Evolutionary conservation across 768 basidiomycete genomes (phyloP).

Genomic region (Pleurotus pulmonarius): DNA sequence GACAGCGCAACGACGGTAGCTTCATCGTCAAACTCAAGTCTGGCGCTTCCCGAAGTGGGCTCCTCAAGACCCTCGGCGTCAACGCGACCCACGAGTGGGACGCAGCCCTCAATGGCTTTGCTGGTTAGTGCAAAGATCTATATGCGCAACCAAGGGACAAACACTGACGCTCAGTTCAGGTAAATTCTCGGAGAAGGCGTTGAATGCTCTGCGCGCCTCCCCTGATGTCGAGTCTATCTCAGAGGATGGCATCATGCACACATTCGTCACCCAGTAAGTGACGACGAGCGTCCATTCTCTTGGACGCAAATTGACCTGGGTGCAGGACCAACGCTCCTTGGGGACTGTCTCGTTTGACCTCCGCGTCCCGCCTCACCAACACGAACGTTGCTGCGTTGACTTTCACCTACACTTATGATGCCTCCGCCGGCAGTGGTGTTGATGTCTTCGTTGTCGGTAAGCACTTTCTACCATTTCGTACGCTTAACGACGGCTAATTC

Average conservation of each 20-base stretch:
- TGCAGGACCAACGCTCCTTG: constrained; percentile 27
- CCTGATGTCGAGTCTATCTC: constrained; percentile 22
- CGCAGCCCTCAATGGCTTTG: constrained; percentile 20
- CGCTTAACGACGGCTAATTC: background rate
- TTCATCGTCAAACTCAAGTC: constrained; percentile 21
- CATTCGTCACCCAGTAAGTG: constrained; percentile 5
- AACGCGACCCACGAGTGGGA: constrained; percentile 12
- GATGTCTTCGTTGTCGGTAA: constrained; percentile 40
- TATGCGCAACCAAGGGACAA: background rate
- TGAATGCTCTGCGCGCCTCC: constrained; percentile 22
- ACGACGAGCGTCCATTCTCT: background rate
- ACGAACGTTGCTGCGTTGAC: constrained; percentile 12
- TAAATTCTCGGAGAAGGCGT: constrained; percentile 16
- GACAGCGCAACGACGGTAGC: constrained; percentile 5
- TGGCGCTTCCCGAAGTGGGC: constrained; percentile 8
- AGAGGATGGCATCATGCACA: constrained; percentile 27
- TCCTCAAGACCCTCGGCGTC: constrained; percentile 7
- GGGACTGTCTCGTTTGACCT: constrained; percentile 26
- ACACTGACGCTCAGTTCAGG: constrained; percentile 8
- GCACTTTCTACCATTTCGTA: background rate
- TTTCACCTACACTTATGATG: constrained; percentile 27
- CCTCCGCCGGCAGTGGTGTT: constrained; percentile 28
- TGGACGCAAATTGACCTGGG: background rate
- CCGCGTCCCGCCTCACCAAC: constrained; percentile 12
- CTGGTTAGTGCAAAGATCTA: constrained; percentile 11